Evolutionary conservation across 768 basidiomycete genomes (phyloP).

Genomic region (Rhizopogon vulgaris): DNA sequence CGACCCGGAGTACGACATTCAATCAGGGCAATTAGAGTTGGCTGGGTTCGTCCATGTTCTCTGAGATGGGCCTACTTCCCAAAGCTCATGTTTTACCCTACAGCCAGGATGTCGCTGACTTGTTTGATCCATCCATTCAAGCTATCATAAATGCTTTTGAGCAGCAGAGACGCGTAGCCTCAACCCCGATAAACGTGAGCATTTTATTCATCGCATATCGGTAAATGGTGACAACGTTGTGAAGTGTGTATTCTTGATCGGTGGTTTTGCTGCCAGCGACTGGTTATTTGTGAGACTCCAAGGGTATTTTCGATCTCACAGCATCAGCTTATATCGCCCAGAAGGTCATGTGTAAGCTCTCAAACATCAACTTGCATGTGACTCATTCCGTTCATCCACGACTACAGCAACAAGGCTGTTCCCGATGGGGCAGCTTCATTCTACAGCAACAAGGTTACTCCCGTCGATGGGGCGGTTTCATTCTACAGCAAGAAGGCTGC

Average conservation of each 20-base stretch:
- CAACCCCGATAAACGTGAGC: conserved; percentile 22
- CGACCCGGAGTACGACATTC: conserved; percentile 28
- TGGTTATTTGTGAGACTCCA: conserved; percentile 40
- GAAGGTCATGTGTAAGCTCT: conserved; percentile 40
- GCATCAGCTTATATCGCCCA: conserved; percentile 39
- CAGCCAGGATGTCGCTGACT: neutral
- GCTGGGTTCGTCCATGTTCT: neutral
- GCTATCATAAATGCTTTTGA: neutral
- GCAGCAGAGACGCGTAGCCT: conserved; percentile 9
- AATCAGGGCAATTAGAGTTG: neutral
- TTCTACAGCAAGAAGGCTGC: conserved; percentile 11
- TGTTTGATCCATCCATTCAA: neutral
- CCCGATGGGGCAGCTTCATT: conserved; percentile 41
- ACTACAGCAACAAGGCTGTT: conserved; percentile 37
- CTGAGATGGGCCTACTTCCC: neutral
- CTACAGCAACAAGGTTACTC: conserved; percentile 36
- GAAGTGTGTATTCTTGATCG: conserved; percentile 41
- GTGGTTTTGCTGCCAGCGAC: conserved; percentile 45
- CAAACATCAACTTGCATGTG: neutral
- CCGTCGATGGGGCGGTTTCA: conserved; percentile 42
- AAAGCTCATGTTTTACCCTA: neutral
- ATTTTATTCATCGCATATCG: neutral
- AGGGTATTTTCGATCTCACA: conserved; percentile 25
- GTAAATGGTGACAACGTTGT: neutral
- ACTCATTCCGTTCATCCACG: neutral